phyloP scores from a whole-genome alignment of 169 alveolate genomes.

The Cryptosporidium felis region DNA sequence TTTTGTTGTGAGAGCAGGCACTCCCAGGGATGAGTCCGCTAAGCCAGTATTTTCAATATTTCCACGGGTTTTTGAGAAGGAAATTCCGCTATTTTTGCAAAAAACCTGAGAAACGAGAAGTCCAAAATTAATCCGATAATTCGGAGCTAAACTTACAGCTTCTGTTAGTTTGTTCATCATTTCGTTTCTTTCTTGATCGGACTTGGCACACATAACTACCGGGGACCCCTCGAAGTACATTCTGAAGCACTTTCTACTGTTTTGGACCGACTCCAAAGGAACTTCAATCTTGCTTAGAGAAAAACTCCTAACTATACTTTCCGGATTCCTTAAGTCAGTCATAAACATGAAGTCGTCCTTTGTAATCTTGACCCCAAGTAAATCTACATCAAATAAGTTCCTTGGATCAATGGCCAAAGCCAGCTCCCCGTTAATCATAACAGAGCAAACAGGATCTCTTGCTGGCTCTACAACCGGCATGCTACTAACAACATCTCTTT shows the following conservation, averaged over 20 bases:
- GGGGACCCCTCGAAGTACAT: constrained; percentile 60
- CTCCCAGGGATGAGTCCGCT: constrained; percentile 44
- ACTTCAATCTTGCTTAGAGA: constrained; percentile 52
- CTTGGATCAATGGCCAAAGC: constrained; percentile 54
- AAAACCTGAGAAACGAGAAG: background rate
- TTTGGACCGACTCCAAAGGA: constrained; percentile 65
- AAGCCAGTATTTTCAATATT: constrained; percentile 44
- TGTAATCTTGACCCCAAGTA: constrained; percentile 47
- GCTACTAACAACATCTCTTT: constrained; percentile 39
- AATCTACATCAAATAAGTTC: constrained; percentile 48
- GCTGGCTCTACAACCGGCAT: constrained; percentile 43
- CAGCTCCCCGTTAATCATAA: constrained; percentile 38
- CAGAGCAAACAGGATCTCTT: constrained; percentile 58
- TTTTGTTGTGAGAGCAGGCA: constrained; percentile 62
- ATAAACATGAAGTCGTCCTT: constrained; percentile 37
- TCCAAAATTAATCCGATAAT: background rate
- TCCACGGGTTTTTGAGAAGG: constrained; percentile 19
- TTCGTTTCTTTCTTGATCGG: constrained; percentile 56
- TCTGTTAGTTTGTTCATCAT: constrained; percentile 68
- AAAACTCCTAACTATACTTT: constrained; percentile 29
- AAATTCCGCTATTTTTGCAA: constrained; percentile 60
- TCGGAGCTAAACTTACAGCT: constrained; percentile 58
- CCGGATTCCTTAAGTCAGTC: constrained; percentile 55
- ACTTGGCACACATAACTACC: constrained; percentile 65
- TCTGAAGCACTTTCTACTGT: constrained; percentile 69